Percentiles rank a stretch among this genome's conserved stretches.
These are phyloP conservation scores for Acephala macrosclerotiorum DNA, from an alignment of 2,329 filamentous ascomycete species.

Conservation along the genomic window DNA sequence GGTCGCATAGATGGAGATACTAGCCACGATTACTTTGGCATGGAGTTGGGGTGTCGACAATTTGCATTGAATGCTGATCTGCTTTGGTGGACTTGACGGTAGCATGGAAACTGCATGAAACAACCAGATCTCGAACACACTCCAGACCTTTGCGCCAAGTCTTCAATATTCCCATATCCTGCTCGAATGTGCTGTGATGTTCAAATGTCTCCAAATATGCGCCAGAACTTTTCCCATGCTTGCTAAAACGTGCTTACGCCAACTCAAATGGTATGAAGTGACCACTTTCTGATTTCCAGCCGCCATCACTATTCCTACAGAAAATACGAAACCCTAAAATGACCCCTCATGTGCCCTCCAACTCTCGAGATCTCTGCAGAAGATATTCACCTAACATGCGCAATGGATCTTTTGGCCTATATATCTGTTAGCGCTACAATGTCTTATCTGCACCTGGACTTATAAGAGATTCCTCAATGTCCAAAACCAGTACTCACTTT, in stretches of 20 bases:
- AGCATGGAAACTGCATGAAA: slow-evolving; percentile 38
- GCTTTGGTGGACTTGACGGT: slow-evolving; percentile 35
- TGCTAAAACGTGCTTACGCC: background rate
- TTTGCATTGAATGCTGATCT: slow-evolving; percentile 40
- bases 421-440: slow-evolving; percentile 17
- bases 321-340: background rate
- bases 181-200: slow-evolving; percentile 4
- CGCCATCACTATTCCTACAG: background rate
- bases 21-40: slow-evolving; percentile 23
- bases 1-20: slow-evolving; percentile 73
- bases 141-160: slow-evolving; percentile 27
- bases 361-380: slow-evolving; percentile 70
- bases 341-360: slow-evolving; percentile 53
- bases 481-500: slow-evolving; percentile 59
- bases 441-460: slow-evolving; percentile 12
- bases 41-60: slow-evolving; percentile 31
- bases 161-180: background rate
- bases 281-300: background rate
- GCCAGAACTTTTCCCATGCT: background rate
- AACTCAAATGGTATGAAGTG: background rate
- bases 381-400: slow-evolving; percentile 75
- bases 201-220: slow-evolving; percentile 5
- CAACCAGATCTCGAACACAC: slow-evolving; percentile 42
- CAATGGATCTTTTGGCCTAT: slow-evolving; percentile 71
- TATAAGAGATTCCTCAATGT: background rate